Conservation (phyloP, 768 basidiomycete species). For the Lentinula guzmanii region DNA sequence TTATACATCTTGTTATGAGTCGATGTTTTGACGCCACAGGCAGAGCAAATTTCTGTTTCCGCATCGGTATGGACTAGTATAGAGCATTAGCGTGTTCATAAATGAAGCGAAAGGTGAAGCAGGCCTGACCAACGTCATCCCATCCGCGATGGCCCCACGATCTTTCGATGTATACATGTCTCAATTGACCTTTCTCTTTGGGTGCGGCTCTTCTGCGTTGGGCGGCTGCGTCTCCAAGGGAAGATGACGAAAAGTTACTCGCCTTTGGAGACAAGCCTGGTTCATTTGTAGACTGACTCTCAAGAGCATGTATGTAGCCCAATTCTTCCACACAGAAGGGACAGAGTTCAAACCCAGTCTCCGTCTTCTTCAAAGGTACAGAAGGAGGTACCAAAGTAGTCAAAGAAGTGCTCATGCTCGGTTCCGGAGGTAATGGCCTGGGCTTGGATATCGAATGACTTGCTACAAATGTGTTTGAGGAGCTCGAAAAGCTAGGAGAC, state of each 20-base stretch:
- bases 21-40: conserved; percentile 48
- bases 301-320: conserved; percentile 74
- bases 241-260: conserved; percentile 34
- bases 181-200: conserved; percentile 63
- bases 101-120: neutral
- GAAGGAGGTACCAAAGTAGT: conserved; percentile 18
- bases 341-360: conserved; percentile 79
- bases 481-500: conserved; percentile 19
- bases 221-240: conserved; percentile 52
- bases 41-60: conserved; percentile 64
- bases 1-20: conserved; percentile 63
- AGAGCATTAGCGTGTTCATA: neutral
- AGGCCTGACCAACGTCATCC: conserved; percentile 78
- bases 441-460: conserved; percentile 13
- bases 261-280: conserved; percentile 39
- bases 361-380: conserved; percentile 6
- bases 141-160: conserved; percentile 80
- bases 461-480: conserved; percentile 33
- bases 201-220: conserved; percentile 65
- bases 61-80: conserved; percentile 61
- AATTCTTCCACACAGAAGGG: conserved; percentile 69
- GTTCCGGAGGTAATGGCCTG: conserved; percentile 38
- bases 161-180: conserved; percentile 85
- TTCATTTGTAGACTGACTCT: conserved; percentile 36
- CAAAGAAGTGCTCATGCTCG: conserved; percentile 10